A percentile compares a stretch with the other conserved stretches of the same genome.
Conservation (phyloP, 768 basidiomycete species). For the Naganishia randhawae region DNA sequence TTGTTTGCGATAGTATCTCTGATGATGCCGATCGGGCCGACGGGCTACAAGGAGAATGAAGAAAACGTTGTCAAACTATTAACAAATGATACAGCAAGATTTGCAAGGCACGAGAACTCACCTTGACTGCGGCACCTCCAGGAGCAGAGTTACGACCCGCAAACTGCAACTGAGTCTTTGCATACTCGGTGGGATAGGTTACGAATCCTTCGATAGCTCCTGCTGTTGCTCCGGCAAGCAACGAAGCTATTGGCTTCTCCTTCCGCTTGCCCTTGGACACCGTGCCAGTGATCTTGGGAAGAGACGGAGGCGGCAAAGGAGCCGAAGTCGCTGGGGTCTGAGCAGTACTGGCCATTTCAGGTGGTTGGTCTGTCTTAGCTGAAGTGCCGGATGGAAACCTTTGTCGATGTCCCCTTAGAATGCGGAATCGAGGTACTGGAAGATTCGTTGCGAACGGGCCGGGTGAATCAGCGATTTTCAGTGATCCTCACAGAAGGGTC, state of each 20-base stretch:
- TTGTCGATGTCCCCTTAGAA: not conserved
- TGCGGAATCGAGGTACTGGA: not conserved
- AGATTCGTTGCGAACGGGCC: too few species aligned
- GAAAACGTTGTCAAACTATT: not conserved
- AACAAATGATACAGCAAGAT: not conserved
- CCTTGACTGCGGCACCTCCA: not conserved
- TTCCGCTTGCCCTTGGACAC: constrained; percentile 2
- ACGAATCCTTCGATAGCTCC: constrained; percentile 80
- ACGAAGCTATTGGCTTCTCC: constrained; percentile 78
- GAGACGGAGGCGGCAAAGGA: constrained; percentile 4
- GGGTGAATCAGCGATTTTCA: too few species aligned
- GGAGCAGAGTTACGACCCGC: constrained; percentile 54
- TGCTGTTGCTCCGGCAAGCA: constrained; percentile 86
- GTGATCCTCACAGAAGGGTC: too few species aligned
- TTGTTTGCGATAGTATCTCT: constrained; percentile 67
- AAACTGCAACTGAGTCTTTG: constrained; percentile 92
- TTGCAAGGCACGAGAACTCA: not conserved
- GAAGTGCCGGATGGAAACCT: not conserved
- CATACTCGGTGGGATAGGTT: constrained; percentile 85
- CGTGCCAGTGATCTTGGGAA: not conserved
- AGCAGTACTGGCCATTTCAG: constrained; percentile 12
- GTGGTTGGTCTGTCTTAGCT: not conserved
- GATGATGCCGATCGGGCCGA: constrained; percentile 71
- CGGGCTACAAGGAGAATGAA: constrained; percentile 53
- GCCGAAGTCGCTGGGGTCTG: constrained; percentile 17